Conservation (phyloP, 306 rosid genomes). For the Pterocarpus macrocarpus region DNA sequence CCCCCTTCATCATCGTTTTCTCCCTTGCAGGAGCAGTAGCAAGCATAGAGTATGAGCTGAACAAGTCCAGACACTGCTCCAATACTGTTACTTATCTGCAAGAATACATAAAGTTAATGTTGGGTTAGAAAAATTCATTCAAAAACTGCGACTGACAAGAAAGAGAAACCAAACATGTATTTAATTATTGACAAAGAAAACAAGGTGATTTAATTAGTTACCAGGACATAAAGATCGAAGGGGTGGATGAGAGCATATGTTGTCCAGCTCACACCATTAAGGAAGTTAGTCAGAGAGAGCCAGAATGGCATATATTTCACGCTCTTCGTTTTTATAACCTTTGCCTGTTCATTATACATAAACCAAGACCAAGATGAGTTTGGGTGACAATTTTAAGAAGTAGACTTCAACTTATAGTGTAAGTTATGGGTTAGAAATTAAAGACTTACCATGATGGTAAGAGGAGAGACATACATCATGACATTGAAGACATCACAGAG, state of each 20-base stretch:
- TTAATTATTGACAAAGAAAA: no score
- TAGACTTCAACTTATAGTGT: not conserved
- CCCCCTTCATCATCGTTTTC: not conserved
- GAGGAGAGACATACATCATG: slow-evolving; percentile 54
- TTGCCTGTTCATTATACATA: no score
- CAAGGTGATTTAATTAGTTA: no score
- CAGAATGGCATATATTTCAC: no score
- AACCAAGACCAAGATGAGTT: not conserved
- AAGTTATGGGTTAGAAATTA: not conserved
- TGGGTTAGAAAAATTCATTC: not conserved
- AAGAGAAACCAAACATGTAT: no score
- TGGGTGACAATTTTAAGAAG: not conserved
- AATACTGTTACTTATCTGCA: slow-evolving; percentile 73
- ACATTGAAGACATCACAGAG: no score
- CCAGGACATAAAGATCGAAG: not conserved
- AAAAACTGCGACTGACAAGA: not conserved
- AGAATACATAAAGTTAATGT: not conserved
- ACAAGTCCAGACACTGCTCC: slow-evolving; percentile 67
- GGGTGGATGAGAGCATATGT: no score
- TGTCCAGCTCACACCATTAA: no score
- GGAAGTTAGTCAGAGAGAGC: no score
- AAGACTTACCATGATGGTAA: slow-evolving; percentile 68
- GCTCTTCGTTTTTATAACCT: no score
- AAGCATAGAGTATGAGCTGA: slow-evolving; percentile 50
- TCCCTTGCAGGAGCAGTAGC: slow-evolving; percentile 1